phyloP scores from a whole-genome alignment of 306 rosid species.

The Glycine soja region DNA sequence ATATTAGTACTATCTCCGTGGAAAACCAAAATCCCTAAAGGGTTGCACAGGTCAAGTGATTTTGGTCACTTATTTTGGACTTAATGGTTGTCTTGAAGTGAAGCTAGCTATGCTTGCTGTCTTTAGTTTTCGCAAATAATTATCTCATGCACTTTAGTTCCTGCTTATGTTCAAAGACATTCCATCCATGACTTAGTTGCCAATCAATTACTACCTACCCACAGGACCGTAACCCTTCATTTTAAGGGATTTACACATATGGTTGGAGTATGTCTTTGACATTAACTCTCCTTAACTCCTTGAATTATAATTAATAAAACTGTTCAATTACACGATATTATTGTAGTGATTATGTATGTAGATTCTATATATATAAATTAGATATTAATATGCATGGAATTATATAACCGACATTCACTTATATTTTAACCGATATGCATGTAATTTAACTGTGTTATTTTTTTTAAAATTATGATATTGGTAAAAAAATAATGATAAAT shows the following conservation, averaged over 20 bases:
- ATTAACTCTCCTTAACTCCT: neutral
- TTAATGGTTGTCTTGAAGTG: slow-evolving; percentile 18
- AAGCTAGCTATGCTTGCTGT: slow-evolving; percentile 28
- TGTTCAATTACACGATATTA: neutral
- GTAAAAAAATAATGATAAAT: too few relatives aligned
- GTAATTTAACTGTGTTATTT: too few relatives aligned
- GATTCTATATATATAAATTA: neutral
- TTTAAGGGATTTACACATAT: neutral
- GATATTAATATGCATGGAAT: too few relatives aligned
- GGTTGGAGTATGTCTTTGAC: neutral
- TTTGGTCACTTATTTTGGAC: slow-evolving; percentile 5
- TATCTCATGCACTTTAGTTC: slow-evolving; percentile 12
- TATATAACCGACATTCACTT: too few relatives aligned
- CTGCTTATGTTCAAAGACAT: slow-evolving; percentile 31
- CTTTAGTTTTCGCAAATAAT: slow-evolving; percentile 18
- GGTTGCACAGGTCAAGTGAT: slow-evolving; percentile 9
- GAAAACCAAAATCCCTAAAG: slow-evolving; percentile 28
- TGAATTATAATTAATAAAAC: neutral
- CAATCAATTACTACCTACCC: neutral
- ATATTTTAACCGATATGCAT: too few relatives aligned
- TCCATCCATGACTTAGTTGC: slow-evolving; percentile 17
- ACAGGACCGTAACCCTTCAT: neutral
- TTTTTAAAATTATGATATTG: too few relatives aligned
- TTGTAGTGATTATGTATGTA: neutral
- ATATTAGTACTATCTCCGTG: neutral